Conservation (phyloP, 2,329 filamentous ascomycete genomes). For the Botrytis fragariae region DNA sequence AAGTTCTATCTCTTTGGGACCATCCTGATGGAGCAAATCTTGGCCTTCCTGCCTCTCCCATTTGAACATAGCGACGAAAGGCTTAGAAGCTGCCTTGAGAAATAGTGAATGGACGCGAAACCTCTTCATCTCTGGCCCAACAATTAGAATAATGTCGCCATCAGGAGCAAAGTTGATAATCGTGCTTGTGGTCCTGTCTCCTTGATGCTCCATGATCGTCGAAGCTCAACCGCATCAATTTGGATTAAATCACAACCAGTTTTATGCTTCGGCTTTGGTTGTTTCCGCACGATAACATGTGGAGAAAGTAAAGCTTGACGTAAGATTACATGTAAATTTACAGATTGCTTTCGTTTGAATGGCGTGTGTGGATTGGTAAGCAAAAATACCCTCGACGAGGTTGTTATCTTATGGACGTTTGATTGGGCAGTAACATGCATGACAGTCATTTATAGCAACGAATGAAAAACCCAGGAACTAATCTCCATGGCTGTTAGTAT, state of each 20-base stretch:
- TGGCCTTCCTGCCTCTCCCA: slow-evolving; percentile 19
- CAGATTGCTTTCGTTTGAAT: neutral
- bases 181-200: neutral
- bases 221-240: neutral
- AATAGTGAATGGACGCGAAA: slow-evolving; percentile 24
- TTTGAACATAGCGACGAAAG: slow-evolving; percentile 25
- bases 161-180: slow-evolving; percentile 22
- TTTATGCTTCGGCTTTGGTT: neutral
- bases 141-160: slow-evolving; percentile 26
- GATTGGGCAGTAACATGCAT: too few species aligned
- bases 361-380: too few species aligned
- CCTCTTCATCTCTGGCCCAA: slow-evolving; percentile 23
- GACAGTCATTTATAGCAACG: too few species aligned
- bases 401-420: too few species aligned
- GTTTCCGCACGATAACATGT: neutral
- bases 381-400: too few species aligned
- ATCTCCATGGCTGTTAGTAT: too few species aligned
- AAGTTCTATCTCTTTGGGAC: slow-evolving; percentile 20
- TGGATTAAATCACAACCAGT: neutral
- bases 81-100: slow-evolving; percentile 24
- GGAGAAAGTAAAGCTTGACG: neutral
- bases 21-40: slow-evolving; percentile 18
- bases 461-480: too few species aligned
- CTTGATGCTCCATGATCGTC: neutral
- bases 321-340: neutral